Base-by-base conservation (phyloP, 768 basidiomycete species). In the Russula brevipes region DNA sequence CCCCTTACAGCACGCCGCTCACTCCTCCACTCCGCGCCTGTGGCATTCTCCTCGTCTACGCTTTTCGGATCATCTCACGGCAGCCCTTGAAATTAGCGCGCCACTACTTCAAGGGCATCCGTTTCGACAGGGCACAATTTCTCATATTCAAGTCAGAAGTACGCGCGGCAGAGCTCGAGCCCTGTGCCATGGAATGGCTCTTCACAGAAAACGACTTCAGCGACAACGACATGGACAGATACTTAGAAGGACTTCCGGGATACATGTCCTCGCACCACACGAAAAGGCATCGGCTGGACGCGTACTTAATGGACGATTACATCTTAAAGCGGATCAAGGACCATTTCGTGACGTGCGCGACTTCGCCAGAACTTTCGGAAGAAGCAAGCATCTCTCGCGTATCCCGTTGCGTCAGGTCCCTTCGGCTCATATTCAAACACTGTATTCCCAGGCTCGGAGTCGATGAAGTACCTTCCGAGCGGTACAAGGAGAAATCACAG, bases 1-100 rank as follows among this genome's bases (percentile, higher is more conserved):
- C 54, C 16, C 65, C 65, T 5, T 66, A 59, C 38, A 39, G 54
- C 9, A 66, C 65, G 44, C 55, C 61, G 11, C 16, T 66, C 24
- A 63, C 56, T 31, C 54, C 44, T 46, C 61, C 30, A 35, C 51
- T 63, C 19, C 56, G 38, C 5, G 41, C 35, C 38, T 8, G 38
- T 39, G 5, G 19, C 36, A 31, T 42, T 30, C 16, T 36, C 46
- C 10, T 55, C 31, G 30, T 39, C 17, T 35, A 35, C 38, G 38
- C 3, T 2, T 47, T 33, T 17, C 56, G 44, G 17, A 6, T 14
- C 24, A 24, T 38, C 1, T 30, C 35, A 19, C n/a, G 41, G 24
- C 31, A 3, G 33, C 11, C 5, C 24, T 31, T 5, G 30, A 8
- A 2, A 7, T 2, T n/a, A 8, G 33, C 31, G 12, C 24, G 7